Evolutionary conservation across 1,284 basidiomycete genomes (phyloP).

Genomic region (Marasmius oreades): DNA sequence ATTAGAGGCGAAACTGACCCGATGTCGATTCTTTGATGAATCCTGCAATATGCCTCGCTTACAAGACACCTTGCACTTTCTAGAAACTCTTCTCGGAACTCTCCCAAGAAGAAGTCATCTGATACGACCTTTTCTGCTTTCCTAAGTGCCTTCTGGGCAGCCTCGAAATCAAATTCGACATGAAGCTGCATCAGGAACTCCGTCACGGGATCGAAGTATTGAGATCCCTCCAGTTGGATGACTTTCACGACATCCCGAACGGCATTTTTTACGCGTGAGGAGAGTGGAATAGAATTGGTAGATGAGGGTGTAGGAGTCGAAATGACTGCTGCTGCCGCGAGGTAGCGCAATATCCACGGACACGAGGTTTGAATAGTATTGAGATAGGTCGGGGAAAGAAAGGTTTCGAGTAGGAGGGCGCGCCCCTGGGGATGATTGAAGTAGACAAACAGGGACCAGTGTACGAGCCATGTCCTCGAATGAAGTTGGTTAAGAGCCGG

Average conservation of each 20-base stretch:
- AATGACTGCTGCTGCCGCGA: conserved; percentile 89
- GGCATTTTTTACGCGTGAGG: conserved; percentile 76
- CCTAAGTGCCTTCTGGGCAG: conserved; percentile 68
- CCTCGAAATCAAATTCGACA: conserved; percentile 88
- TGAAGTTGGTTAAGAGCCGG: conserved; percentile 80
- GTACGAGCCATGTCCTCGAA: conserved; percentile 95
- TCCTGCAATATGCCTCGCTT: conserved; percentile 96
- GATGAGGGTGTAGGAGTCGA: conserved; percentile 49
- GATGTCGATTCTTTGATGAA: conserved; percentile 96
- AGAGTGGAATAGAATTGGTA: conserved; percentile 38
- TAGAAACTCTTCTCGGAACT: conserved; percentile 90
- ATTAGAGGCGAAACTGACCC: conserved; percentile 47
- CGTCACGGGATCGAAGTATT: conserved; percentile 93
- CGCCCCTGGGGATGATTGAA: conserved; percentile 95
- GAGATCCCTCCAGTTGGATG: conserved; percentile 91
- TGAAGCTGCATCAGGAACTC: conserved; percentile 93
- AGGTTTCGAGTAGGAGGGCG: conserved; percentile 93
- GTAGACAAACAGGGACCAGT: conserved; percentile 98
- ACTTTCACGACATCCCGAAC: conserved; percentile 88
- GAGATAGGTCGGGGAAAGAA: conserved; percentile 93
- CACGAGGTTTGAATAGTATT: conserved; percentile 97
- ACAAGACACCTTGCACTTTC: conserved; percentile 95
- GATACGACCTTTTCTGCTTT: conserved; percentile 79
- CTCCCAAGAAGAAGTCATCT: conserved; percentile 92
- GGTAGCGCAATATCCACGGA: conserved; percentile 95